Conservation (phyloP, 2,329 filamentous ascomycete genomes). For the Exophiala calicioides region DNA sequence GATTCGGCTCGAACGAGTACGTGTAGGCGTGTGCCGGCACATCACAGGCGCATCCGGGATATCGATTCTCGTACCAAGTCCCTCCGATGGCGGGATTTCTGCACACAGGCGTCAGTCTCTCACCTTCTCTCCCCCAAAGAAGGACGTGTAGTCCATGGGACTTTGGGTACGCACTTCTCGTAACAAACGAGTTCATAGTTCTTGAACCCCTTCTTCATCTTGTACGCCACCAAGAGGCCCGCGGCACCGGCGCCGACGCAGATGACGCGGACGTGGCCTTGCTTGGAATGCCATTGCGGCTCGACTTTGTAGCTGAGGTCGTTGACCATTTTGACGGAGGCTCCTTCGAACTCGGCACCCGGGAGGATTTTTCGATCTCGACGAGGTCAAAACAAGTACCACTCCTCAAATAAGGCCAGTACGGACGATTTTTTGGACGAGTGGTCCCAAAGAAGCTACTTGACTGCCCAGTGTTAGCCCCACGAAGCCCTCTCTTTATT, state of each 20-base stretch:
- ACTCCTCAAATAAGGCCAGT: too few species aligned
- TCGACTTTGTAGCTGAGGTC: constrained; percentile 10
- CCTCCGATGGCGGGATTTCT: constrained; percentile 41
- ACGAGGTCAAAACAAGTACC: too few species aligned
- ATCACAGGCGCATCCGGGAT: constrained; percentile 34
- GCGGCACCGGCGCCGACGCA: constrained; percentile 20
- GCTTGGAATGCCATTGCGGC: constrained; percentile 12
- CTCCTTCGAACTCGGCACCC: neutral
- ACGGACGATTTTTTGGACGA: too few species aligned
- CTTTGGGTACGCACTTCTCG: constrained; percentile 41
- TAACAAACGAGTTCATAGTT: constrained; percentile 43
- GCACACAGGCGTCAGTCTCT: constrained; percentile 23
- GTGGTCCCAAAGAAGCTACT: too few species aligned
- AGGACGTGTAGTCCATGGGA: too few species aligned
- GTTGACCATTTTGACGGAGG: too few species aligned
- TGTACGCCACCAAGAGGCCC: constrained; percentile 19
- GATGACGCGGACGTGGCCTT: constrained; percentile 21
- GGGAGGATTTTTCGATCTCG: too few species aligned
- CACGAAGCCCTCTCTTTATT: too few species aligned
- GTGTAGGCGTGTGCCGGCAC: constrained; percentile 23
- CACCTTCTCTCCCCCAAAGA: neutral
- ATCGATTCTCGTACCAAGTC: constrained; percentile 45
- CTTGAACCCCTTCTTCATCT: constrained; percentile 32
- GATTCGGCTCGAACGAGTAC: constrained; percentile 28
- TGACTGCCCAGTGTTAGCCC: too few species aligned